Evolutionary conservation across 371 early-diverging fungal species (phyloP).

Genomic region (Mucor circinelloides): DNA sequence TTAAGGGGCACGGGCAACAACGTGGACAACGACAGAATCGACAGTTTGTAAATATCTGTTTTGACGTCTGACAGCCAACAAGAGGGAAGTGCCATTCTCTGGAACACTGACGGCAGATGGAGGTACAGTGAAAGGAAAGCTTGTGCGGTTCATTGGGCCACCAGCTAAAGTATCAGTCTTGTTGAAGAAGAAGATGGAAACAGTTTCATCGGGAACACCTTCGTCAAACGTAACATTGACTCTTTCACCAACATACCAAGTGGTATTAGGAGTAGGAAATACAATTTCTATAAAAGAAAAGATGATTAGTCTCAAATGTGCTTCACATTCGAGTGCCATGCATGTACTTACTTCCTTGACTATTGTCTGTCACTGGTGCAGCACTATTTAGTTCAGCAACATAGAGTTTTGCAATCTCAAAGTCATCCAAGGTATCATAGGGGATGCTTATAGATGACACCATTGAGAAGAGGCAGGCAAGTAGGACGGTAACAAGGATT

Average conservation of each 20-base stretch:
- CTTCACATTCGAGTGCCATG: background rate
- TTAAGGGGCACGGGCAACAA: background rate
- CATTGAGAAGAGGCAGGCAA: background rate
- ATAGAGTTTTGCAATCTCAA: background rate
- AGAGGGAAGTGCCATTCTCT: conserved; percentile 20
- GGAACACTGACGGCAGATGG: conserved; percentile 21
- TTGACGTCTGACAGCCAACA: conserved; percentile 38
- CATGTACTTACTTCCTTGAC: conserved; percentile 7
- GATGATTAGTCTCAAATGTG: background rate
- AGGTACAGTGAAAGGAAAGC: conserved; percentile 34
- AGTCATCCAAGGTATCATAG: background rate
- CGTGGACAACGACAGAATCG: conserved; percentile 25
- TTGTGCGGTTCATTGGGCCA: conserved; percentile 22
- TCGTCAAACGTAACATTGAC: conserved; percentile 27
- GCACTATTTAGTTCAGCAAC: background rate
- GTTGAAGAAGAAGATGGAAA: conserved; percentile 35
- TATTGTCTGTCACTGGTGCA: background rate
- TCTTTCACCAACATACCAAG: conserved; percentile 40
- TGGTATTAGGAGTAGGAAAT: conserved; percentile 29
- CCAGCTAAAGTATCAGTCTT: conserved; percentile 22
- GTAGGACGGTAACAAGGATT: background rate
- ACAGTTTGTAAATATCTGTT: conserved; percentile 30
- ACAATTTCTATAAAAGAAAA: conserved; percentile 19
- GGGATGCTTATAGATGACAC: background rate
- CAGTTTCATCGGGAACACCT: conserved; percentile 18